phyloP scores from a whole-genome alignment of 1,284 basidiomycete species.

The Tylopilus sp. region DNA sequence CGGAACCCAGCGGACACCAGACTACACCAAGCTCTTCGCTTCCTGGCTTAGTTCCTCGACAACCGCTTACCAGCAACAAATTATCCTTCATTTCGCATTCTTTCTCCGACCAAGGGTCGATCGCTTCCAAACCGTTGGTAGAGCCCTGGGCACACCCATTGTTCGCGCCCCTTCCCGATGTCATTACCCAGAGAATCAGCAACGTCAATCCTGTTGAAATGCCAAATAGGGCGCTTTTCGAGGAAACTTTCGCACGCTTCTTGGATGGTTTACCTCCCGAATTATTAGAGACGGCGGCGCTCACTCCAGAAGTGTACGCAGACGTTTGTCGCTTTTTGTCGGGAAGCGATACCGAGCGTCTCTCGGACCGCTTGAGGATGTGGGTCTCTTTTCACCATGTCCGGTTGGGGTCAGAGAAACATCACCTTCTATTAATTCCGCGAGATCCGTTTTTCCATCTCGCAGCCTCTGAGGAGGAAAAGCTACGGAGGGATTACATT shows the following conservation, averaged over 20 bases:
- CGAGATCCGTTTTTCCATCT: constrained; percentile 58
- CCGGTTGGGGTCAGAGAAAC: constrained; percentile 57
- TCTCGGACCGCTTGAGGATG: constrained; percentile 50
- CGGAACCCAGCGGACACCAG: constrained; percentile 26
- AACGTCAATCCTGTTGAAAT: constrained; percentile 56
- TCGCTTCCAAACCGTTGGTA: constrained; percentile 39
- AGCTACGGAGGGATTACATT: constrained; percentile 43
- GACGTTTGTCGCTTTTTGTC: constrained; percentile 49
- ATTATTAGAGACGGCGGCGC: constrained; percentile 58
- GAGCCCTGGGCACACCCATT: constrained; percentile 58
- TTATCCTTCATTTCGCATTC: constrained; percentile 37
- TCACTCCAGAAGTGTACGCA: constrained; percentile 54
- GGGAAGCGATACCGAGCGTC: constrained; percentile 39
- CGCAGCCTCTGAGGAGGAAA: constrained; percentile 49
- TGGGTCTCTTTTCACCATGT: constrained; percentile 63
- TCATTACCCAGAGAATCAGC: constrained; percentile 47
- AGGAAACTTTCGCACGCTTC: constrained; percentile 50
- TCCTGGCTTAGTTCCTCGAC: constrained; percentile 23
- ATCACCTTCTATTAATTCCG: constrained; percentile 56
- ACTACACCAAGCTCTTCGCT: constrained; percentile 18
- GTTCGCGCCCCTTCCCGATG: constrained; percentile 59
- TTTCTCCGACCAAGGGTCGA: constrained; percentile 38
- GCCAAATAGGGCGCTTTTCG: constrained; percentile 55
- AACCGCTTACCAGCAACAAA: constrained; percentile 25
- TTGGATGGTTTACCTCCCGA: constrained; percentile 52